Conservation (phyloP, 2,329 filamentous ascomycete genomes). For the Pseudocercospora fijiensis region DNA sequence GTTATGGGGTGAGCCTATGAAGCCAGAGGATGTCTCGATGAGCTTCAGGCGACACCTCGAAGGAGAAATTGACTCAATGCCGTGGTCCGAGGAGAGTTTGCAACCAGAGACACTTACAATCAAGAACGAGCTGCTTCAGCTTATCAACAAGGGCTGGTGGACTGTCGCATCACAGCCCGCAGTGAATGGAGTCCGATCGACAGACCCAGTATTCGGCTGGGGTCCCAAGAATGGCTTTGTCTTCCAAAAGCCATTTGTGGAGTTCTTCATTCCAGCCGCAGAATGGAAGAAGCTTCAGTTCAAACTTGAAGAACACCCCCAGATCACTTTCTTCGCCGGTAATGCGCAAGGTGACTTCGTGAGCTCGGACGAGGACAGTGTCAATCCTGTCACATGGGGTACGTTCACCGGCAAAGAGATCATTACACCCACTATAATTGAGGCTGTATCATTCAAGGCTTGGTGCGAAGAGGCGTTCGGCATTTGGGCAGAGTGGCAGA, state of each 20-base stretch:
- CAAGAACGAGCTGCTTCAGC: constrained; percentile 66
- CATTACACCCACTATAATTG: constrained; percentile 92
- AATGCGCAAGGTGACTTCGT: constrained; percentile 76
- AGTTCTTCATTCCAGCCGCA: constrained; percentile 78
- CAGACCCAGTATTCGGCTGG: constrained; percentile 84
- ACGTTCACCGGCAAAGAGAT: constrained; percentile 95
- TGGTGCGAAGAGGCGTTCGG: constrained; percentile 96
- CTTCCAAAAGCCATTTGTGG: constrained; percentile 97
- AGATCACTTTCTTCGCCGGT: constrained; percentile 83
- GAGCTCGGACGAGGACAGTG: constrained; percentile 63
- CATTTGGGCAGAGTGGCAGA: constrained; percentile 92
- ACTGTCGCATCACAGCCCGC: constrained; percentile 93
- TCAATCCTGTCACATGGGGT: constrained; percentile 96
- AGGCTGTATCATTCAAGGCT: constrained; percentile 87
- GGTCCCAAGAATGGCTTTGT: constrained; percentile 89
- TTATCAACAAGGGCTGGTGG: constrained; percentile 91
- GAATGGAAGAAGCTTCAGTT: constrained; percentile 70
- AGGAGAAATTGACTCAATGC: constrained; percentile 76
- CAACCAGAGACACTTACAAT: constrained; percentile 83
- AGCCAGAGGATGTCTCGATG: constrained; percentile 68
- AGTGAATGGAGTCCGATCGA: constrained; percentile 78
- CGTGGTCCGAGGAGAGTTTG: constrained; percentile 90
- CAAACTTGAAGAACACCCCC: constrained; percentile 64
- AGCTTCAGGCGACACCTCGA: constrained; percentile 80
- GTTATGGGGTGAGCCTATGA: constrained; percentile 79